Evolutionary conservation across 495 filamentous ascomycete genomes (phyloP).

Genomic region (Aspergillus mulundensis): DNA sequence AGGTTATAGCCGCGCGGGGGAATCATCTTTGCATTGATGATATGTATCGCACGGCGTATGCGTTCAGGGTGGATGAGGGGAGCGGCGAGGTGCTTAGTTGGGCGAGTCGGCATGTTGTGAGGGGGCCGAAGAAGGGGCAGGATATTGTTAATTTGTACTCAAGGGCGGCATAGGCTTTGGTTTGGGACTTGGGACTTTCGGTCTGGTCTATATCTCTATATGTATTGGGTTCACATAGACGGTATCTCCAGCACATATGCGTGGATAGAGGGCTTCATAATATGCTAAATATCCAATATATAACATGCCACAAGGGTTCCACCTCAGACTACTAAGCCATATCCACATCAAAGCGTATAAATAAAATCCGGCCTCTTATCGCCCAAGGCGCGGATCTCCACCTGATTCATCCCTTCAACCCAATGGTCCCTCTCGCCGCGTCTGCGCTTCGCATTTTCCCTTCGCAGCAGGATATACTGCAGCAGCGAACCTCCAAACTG

Average conservation of each 20-base stretch:
- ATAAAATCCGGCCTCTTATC: constrained; percentile 75
- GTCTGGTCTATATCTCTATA: neutral
- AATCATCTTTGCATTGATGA: constrained; percentile 48
- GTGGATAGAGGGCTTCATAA: too few species aligned
- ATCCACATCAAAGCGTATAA: constrained; percentile 56
- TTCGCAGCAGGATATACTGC: constrained; percentile 58
- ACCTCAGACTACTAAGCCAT: too few species aligned
- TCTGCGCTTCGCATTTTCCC: constrained; percentile 35
- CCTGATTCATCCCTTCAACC: constrained; percentile 40
- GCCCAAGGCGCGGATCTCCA: constrained; percentile 45
- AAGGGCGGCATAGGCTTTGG: neutral
- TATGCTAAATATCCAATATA: neutral
- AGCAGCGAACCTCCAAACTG: constrained; percentile 57
- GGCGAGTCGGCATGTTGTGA: constrained; percentile 46
- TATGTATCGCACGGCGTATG: constrained; percentile 48
- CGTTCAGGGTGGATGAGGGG: constrained; percentile 35
- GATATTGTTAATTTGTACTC: constrained; percentile 42
- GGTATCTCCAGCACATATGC: too few species aligned
- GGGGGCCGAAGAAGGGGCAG: constrained; percentile 46
- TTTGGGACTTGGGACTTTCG: neutral
- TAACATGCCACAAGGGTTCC: too few species aligned
- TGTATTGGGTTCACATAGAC: too few species aligned
- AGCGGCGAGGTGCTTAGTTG: constrained; percentile 41
- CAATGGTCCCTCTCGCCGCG: constrained; percentile 66
- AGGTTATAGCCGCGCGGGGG: constrained; percentile 34